Base-by-base conservation (phyloP, 2,329 filamentous ascomycete species). In the Graphium sp. region DNA sequence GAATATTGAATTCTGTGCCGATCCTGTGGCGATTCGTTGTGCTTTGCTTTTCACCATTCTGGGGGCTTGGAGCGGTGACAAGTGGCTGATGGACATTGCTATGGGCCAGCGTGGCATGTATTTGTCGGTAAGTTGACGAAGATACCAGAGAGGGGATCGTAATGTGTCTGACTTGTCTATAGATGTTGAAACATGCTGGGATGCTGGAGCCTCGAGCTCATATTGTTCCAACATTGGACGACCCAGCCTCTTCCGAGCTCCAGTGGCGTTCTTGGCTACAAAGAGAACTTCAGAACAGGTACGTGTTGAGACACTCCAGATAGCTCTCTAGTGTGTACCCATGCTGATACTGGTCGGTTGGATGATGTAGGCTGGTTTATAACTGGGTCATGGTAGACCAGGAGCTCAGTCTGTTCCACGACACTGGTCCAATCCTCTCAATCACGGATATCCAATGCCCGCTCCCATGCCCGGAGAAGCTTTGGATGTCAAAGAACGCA, bases 41-140 rank as follows among this genome's bases (percentile, higher is more conserved):
- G 74, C 74, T 1, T 52, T 80, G 9, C 60, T 80, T 4, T 78
- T 78, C 44, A 76, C 68, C 2, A 61, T 74, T 2, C 60, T 77
- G 16, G 74, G 73, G 6, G 71, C 71, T 2, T 81, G 75, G 75
- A 76, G 74, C 42, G 75, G 75, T 25, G 74, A 80, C 46, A 79
- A 79, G 49, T 79, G 74, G 73, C 69, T 78, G 37, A 80, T 79
- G 74, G 74, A 80, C 41, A 77, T 79, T 37, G 67, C 73, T 23
- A 77, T 79, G 71, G 74, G 74, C 18, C 75, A 79, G 46, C 62
- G 73, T 26, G 71, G 71, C 32, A 79, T 79, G 71, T 80, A 80
- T 45, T 62, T 77, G 34, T 64, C 73, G 33, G 62, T 66, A 40
- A 53, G 60, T 45, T 15, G n/a, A 6, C 19, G 19, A 21, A 14